Base-by-base conservation (phyloP, 257 asterid species). In the Forsythia viridissima region DNA sequence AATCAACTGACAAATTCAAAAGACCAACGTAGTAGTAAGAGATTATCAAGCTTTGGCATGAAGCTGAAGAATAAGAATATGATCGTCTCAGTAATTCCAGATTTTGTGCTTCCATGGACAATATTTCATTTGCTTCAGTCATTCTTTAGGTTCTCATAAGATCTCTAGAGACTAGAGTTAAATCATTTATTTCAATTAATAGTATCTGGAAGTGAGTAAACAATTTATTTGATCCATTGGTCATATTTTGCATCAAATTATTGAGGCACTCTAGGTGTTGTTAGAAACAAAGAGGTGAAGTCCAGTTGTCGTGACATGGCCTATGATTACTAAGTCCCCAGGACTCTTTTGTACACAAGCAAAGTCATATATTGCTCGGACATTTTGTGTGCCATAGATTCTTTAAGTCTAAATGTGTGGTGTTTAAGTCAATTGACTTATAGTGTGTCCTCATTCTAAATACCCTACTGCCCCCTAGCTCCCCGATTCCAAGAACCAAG, bases 31-130 rank as follows among this genome's bases (percentile, higher is more conserved):
- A 16, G 69, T 2, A 63, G 40, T 15, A 61, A 21, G 15, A 59
- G 5, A 59, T 57, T 57, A 21, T 20, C 36, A 24, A 21, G 6
- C 70, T 61, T 24, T 21, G 30, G 38, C 4, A 12, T 41, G 46
- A 75, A 66, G 72, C 37, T 38, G 46, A 73, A 77, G 51, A 63
- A 73, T 70, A 76, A 65, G 52, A 43, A 77, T 41, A 43, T 4
- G 42, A 40, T 38, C 65, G 55, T 67, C 66, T 6, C 37, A 3
- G n/a, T 39, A 30, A 18, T 34, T 65, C 61, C n/a, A 76, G 51
- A 63, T 71, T 69, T 76, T 69, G 52, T 57, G 72, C 40, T 10
- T 63, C 70, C 70, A 24, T 24, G 13, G 18, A 63, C 7, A 63
- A 4, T 21, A 63, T 63, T 63, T 24, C 39, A 63, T 63, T 63